phyloP scores from a whole-genome alignment of 768 basidiomycete species.

The Suillus discolor region DNA sequence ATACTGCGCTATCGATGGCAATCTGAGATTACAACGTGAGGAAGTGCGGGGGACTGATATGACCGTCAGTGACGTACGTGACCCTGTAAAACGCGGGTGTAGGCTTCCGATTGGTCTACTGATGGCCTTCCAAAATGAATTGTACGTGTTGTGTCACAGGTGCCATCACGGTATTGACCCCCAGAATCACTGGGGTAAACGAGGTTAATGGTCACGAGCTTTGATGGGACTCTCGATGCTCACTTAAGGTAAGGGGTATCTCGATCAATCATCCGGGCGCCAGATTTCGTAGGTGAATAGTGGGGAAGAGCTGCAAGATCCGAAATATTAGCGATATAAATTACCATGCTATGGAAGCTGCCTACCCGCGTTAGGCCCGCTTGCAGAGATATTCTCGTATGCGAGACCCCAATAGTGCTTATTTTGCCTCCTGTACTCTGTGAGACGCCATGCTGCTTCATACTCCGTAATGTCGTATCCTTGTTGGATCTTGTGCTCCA shows the following conservation, averaged over 20 bases:
- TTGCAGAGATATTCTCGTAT: conserved; percentile 88
- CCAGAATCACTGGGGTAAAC: conserved; percentile 77
- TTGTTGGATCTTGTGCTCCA: conserved; percentile 76
- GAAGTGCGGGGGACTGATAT: conserved; percentile 19
- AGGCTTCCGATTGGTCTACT: conserved; percentile 87
- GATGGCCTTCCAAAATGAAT: conserved; percentile 87
- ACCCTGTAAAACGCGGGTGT: conserved; percentile 93
- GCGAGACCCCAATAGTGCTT: conserved; percentile 84
- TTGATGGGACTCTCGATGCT: conserved; percentile 29
- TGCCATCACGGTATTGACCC: conserved; percentile 88
- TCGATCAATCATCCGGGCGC: conserved; percentile 73
- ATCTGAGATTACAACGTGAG: conserved; percentile 53
- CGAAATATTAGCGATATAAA: conserved; percentile 6
- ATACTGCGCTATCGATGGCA: conserved; percentile 86
- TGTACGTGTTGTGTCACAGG: conserved; percentile 82
- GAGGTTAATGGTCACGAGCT: conserved; percentile 17
- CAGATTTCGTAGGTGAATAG: conserved; percentile 75
- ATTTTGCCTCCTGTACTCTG: conserved; percentile 69
- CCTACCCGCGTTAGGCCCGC: conserved; percentile 82
- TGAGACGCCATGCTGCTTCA: conserved; percentile 85
- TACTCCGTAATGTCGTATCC: conserved; percentile 90
- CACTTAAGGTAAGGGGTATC: conserved; percentile 89
- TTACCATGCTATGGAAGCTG: conserved; percentile 2
- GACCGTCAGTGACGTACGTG: conserved; percentile 64
- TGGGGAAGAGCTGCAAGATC: conserved; percentile 75